Evolutionary conservation across 1,139 yeast species (phyloP).

Genomic region (Ogataea hybrid): DNA sequence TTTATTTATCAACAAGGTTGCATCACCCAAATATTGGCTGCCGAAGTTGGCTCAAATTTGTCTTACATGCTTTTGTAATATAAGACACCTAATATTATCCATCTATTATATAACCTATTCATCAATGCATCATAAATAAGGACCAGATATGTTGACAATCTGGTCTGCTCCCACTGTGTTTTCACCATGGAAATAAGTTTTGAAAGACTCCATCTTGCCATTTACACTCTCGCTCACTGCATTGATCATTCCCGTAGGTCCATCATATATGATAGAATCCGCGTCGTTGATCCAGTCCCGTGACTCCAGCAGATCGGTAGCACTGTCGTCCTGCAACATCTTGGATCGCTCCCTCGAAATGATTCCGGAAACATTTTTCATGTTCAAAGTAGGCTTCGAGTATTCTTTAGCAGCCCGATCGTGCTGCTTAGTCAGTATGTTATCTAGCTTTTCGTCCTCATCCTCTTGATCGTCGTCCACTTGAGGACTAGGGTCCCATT

Average conservation of each 20-base stretch:
- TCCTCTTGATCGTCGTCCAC: slow-evolving; percentile 11
- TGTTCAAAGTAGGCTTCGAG: slow-evolving; percentile 15
- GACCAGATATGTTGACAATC: background rate
- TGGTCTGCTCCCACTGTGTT: background rate
- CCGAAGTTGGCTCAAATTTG: too few species aligned
- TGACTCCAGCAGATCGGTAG: slow-evolving; percentile 10
- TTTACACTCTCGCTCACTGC: slow-evolving; percentile 51
- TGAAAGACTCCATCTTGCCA: slow-evolving; percentile 25
- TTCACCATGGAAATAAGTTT: slow-evolving; percentile 15
- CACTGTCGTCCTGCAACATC: slow-evolving; percentile 5
- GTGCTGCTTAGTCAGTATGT: slow-evolving; percentile 16
- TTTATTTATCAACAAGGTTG: too few species aligned
- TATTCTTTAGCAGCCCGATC: slow-evolving; percentile 16
- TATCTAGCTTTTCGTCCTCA: slow-evolving; percentile 12
- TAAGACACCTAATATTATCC: background rate
- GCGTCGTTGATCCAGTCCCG: slow-evolving; percentile 54
- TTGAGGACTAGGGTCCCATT: slow-evolving; percentile 13
- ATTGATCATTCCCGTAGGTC: slow-evolving; percentile 68
- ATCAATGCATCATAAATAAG: background rate
- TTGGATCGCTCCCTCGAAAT: slow-evolving; percentile 8
- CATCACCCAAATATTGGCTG: too few species aligned
- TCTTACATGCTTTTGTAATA: too few species aligned
- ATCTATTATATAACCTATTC: background rate
- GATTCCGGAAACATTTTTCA: slow-evolving; percentile 12
- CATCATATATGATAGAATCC: slow-evolving; percentile 59